Base-by-base conservation (phyloP, 768 basidiomycete species). In the Phanerochaete sordida region DNA sequence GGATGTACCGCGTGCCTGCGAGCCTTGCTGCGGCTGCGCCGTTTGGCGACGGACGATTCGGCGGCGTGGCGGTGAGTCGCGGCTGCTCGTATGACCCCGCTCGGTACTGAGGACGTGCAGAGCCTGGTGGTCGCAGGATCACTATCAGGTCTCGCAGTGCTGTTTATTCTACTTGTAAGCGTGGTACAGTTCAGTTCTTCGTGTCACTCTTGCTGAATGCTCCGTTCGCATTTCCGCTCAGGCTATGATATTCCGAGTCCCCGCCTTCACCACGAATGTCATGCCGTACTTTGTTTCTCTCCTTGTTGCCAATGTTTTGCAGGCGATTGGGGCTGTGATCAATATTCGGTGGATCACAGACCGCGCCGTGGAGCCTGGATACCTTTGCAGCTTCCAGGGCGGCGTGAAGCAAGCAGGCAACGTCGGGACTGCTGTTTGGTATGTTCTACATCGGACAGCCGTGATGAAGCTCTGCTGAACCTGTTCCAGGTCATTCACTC, bases 401-500 rank as follows among this genome's bases (percentile, higher is more conserved):
- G 74, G 70, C 3, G 59, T 76, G 39, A 79, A 78, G 62, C 75
- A 79, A 39, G 70, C 74, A 4, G 80, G 79, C 9, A 78, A 80
- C 50, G 66, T 81, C 31, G 78, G 75, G 1, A 74, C 74, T 1
- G 76, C 80, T 2, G 59, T 79, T 2, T 81, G 79, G 79, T 75
- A 46, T 11, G 66, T 52, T 21, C 27, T 23, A n/a, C 31, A 31
- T 44, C 12, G 11, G 33, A 35, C 33, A 35, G n/a, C n/a, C 24
- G 49, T 15, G 16, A 51, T 3, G 6, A 16, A 31, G 8, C 4
- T 28, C 13, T 51, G 16, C 16, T n/a, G 1, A 21, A 7, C 30
- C 15, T 21, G 2, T 8, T 30, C 16, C 59, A 73, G 73, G 72
- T 71, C 73, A 1, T 70, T 74, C 50, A 62, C 64, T 23, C 69